Evolutionary conservation across 2,329 filamentous ascomycete genomes (phyloP).

Genomic region (Claviceps fusiformis): DNA sequence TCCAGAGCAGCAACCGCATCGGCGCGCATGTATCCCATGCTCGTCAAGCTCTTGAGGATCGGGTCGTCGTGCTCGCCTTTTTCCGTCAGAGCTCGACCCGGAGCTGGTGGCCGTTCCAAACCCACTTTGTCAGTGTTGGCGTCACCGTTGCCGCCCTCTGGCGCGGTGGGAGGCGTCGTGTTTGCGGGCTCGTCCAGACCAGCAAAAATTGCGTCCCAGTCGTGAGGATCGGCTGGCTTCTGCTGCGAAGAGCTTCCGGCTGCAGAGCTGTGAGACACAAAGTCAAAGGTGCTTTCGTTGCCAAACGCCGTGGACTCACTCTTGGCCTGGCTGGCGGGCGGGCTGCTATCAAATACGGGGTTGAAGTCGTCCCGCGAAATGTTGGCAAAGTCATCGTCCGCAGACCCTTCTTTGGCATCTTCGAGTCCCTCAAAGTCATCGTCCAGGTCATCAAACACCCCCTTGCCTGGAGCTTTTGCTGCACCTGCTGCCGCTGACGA

Average conservation of each 20-base stretch:
- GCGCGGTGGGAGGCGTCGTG: constrained; percentile 11
- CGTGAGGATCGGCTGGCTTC: constrained; percentile 43
- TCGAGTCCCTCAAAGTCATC: constrained; percentile 72
- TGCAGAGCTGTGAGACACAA: constrained; percentile 29
- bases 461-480: constrained; percentile 25
- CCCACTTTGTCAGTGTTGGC: constrained; percentile 8
- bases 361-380: constrained; percentile 70
- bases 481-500: neutral
- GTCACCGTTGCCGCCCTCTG: neutral
- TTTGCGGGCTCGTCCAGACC: constrained; percentile 49
- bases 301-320: constrained; percentile 38
- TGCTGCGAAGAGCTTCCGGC: constrained; percentile 23
- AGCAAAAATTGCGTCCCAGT: constrained; percentile 93
- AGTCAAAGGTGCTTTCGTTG: constrained; percentile 46
- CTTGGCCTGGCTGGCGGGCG: constrained; percentile 39
- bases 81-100: constrained; percentile 56
- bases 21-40: constrained; percentile 71
- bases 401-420: constrained; percentile 69
- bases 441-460: constrained; percentile 62
- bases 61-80: constrained; percentile 79
- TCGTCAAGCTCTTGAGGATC: constrained; percentile 75
- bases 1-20: constrained; percentile 71
- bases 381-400: constrained; percentile 67
- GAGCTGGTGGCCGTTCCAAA: constrained; percentile 13
- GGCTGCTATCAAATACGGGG: constrained; percentile 63